A percentile compares a stretch with the other conserved stretches of the same genome.
Evolutionary conservation across 2,329 filamentous ascomycete species (phyloP).

Genomic region (Hysterium pulicare): DNA sequence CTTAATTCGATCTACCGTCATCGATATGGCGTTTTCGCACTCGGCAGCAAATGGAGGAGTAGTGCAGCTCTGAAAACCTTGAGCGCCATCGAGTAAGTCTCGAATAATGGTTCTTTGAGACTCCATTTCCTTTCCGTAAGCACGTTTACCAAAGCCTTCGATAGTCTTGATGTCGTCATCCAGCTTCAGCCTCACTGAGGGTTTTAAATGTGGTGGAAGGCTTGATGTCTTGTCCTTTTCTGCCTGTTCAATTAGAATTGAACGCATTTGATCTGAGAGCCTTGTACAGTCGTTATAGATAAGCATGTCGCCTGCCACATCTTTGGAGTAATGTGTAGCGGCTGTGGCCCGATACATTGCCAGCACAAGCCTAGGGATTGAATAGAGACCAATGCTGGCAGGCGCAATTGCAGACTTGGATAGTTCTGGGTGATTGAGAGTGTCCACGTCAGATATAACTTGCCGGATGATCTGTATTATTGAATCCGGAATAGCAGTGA

Average conservation of each 20-base stretch:
- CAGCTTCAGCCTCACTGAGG: slow-evolving; percentile 45
- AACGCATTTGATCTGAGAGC: slow-evolving; percentile 53
- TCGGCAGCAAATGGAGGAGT: slow-evolving; percentile 56
- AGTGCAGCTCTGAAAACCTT: slow-evolving; percentile 60
- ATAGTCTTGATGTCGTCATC: slow-evolving; percentile 54
- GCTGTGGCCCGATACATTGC: slow-evolving; percentile 79
- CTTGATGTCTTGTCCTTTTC: slow-evolving; percentile 28
- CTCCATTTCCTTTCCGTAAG: slow-evolving; percentile 64
- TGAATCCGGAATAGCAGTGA: slow-evolving; percentile 81
- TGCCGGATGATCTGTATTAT: slow-evolving; percentile 66
- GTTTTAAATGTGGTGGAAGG: slow-evolving; percentile 26
- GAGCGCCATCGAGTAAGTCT: slow-evolving; percentile 61
- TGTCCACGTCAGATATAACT: slow-evolving; percentile 45
- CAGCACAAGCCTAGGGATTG: slow-evolving; percentile 67
- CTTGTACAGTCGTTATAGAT: slow-evolving; percentile 63
- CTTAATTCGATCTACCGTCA: slow-evolving; percentile 56
- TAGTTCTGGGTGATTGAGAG: slow-evolving; percentile 52
- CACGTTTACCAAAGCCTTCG: slow-evolving; percentile 57
- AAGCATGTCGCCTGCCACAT: slow-evolving; percentile 58
- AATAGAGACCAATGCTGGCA: slow-evolving; percentile 67
- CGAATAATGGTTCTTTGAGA: slow-evolving; percentile 60
- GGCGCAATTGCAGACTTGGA: slow-evolving; percentile 57
- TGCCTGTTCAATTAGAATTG: slow-evolving; percentile 46
- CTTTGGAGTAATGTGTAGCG: slow-evolving; percentile 66
- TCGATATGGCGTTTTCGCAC: slow-evolving; percentile 58